Evolutionary conservation across 768 basidiomycete species (phyloP), one percentile per base, ranked within the genome.

Genomic region (Hericium rajendrae): DNA sequence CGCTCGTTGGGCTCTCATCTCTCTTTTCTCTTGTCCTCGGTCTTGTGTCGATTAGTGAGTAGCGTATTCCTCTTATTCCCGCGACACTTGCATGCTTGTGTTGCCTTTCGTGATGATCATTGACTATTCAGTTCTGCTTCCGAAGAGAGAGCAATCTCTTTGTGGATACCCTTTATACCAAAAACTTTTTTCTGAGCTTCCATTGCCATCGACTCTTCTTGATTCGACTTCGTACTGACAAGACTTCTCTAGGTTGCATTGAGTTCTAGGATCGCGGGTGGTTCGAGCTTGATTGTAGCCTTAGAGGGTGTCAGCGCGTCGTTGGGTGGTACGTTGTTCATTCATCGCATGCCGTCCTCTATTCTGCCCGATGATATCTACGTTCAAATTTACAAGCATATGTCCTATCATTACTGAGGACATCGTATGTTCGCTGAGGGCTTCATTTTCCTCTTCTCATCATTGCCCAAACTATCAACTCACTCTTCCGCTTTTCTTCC

Each of bases 401-500:
- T 63, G 62, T 63, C 62, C 62, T 61, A 63, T 16, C 39, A 22
- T 57, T 38, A 20, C 49, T 61, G 60, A 63, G 62, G 62, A 62
- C 62, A 62, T 55, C 57, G 54, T 61, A 62, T 62, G 60, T 62
- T 62, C 62, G 57, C 62, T 62, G 62, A 62, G 62, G 60, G 62
- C 40, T 39, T 46, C 11, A 22, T 4, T 54, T 46, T 40, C 43
- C 18, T n/a, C 13, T 50, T 11, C 32, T n/a, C n/a, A 2, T 46
- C 11, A 18, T 32, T 6, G 32, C 32, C 32, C 32, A 32, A 32
- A 32, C 32, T 32, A 8, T 32, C 32, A 32, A 32, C 32, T 32
- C 9, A 32, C 32, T 8, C 26, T 26, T 26, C 32, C 32, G 32
- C 32, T 10, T 32, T 8, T 32, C 32, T 32, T 32, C 32, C 32